Conservation (phyloP, 2,329 filamentous ascomycete species). For the Fusarium stilboides region DNA sequence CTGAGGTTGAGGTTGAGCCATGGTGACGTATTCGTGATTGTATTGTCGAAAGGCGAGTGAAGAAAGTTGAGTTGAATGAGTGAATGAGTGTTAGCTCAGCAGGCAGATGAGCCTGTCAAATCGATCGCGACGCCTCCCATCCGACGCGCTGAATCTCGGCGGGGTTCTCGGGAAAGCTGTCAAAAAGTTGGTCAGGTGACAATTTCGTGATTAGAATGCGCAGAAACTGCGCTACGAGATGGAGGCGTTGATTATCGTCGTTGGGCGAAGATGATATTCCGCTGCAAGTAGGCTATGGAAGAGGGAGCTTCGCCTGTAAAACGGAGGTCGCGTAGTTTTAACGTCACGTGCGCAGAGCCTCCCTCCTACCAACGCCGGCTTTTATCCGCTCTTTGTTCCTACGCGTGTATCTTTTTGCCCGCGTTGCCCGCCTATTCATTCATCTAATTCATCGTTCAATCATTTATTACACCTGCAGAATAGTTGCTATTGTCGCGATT, state of each 20-base stretch:
- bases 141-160: conserved; percentile 54
- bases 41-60: conserved; percentile 19
- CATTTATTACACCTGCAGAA: neutral
- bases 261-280: conserved; percentile 45
- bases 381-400: conserved; percentile 47
- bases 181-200: conserved; percentile 14
- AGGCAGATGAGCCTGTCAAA: conserved; percentile 67
- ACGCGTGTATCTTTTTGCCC: conserved; percentile 42
- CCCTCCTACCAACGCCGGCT: conserved; percentile 37
- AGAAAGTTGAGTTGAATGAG: conserved; percentile 35
- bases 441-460: conserved; percentile 2
- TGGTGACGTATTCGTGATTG: conserved; percentile 47
- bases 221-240: conserved; percentile 40
- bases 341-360: conserved; percentile 59
- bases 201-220: conserved; percentile 22
- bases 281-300: conserved; percentile 48
- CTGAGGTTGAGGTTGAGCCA: conserved; percentile 73
- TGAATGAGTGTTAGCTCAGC: conserved; percentile 54
- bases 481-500: conserved; percentile 19
- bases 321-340: conserved; percentile 59
- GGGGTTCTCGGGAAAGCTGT: conserved; percentile 35
- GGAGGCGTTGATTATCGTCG: conserved; percentile 47
- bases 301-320: conserved; percentile 52
- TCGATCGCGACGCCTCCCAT: conserved; percentile 63
- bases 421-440: conserved; percentile 29